Evolutionary conservation across 441 rosid genomes (phyloP).

Genomic region (Erodium moschatum): DNA sequence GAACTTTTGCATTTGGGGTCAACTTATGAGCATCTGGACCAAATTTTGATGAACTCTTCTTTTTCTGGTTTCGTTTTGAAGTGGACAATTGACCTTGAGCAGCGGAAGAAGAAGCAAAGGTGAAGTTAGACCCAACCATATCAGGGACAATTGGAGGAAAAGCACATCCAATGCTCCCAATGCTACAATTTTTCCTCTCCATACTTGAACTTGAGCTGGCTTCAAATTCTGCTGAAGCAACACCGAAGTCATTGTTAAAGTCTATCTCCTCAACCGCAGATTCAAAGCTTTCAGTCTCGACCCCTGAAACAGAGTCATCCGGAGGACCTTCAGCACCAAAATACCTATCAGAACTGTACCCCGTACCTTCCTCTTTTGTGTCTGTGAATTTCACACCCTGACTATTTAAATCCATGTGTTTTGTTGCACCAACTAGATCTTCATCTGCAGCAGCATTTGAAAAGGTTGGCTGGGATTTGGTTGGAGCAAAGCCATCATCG

Average conservation of each 20-base stretch:
- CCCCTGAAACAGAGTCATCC: conserved; percentile 48
- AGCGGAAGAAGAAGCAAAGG: conserved; percentile 57
- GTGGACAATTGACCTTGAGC: conserved; percentile 35
- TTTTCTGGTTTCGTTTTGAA: conserved; percentile 38
- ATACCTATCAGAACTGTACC: conserved; percentile 23
- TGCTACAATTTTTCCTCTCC: conserved; percentile 39
- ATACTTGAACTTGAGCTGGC: conserved; percentile 42
- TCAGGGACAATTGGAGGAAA: conserved; percentile 34
- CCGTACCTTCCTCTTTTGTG: conserved; percentile 31
- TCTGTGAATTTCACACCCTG: conserved; percentile 21
- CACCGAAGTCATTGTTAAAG: conserved; percentile 33
- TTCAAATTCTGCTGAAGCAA: conserved; percentile 51
- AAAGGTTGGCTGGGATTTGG: conserved; percentile 31
- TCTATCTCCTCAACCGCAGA: conserved; percentile 75
- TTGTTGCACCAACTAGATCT: conserved; percentile 50
- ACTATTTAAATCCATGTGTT: conserved; percentile 53
- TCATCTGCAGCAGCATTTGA: conserved; percentile 39
- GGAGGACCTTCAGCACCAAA: conserved; percentile 34
- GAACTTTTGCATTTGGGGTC: conserved; percentile 30
- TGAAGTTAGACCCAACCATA: conserved; percentile 44
- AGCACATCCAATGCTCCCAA: conserved; percentile 24
- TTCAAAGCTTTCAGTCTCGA: conserved; percentile 81
- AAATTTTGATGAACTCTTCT: conserved; percentile 36
- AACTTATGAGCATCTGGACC: conserved; percentile 32
- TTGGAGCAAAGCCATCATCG: conserved; percentile 26